Conservation (phyloP, 495 filamentous ascomycete genomes). For the Bathelium albidoporum region DNA sequence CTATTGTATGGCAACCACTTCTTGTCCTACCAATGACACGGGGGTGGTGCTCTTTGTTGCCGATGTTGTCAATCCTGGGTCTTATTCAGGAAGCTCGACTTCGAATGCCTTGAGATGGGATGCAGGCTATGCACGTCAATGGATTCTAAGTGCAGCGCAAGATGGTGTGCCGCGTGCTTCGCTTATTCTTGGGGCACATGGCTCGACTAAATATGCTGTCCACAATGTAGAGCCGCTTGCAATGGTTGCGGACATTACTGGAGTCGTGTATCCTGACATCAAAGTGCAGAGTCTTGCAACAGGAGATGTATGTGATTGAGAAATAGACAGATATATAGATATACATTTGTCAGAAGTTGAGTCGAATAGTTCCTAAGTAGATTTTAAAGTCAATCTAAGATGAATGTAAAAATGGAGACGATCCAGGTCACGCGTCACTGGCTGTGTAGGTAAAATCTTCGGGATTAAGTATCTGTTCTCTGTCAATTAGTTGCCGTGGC, state of each 20-base stretch:
- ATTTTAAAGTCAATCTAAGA: too few relatives aligned
- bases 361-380: too few relatives aligned
- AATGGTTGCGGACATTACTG: neutral
- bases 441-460: too few relatives aligned
- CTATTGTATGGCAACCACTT: conserved; percentile 4
- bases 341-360: too few relatives aligned
- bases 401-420: too few relatives aligned
- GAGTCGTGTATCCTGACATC: neutral
- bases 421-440: too few relatives aligned
- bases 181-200: neutral
- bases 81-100: neutral
- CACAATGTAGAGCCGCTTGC: neutral
- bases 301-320: too few relatives aligned
- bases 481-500: too few relatives aligned
- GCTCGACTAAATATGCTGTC: neutral
- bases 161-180: neutral
- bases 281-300: neutral
- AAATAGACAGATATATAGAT: too few relatives aligned
- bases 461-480: too few relatives aligned
- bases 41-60: neutral
- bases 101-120: neutral
- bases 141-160: neutral
- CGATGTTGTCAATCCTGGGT: conserved; percentile 1
- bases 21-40: neutral
- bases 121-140: neutral